phyloP scores from a whole-genome alignment of 2,329 filamentous ascomycete species.

The Neonectria coccinea region DNA sequence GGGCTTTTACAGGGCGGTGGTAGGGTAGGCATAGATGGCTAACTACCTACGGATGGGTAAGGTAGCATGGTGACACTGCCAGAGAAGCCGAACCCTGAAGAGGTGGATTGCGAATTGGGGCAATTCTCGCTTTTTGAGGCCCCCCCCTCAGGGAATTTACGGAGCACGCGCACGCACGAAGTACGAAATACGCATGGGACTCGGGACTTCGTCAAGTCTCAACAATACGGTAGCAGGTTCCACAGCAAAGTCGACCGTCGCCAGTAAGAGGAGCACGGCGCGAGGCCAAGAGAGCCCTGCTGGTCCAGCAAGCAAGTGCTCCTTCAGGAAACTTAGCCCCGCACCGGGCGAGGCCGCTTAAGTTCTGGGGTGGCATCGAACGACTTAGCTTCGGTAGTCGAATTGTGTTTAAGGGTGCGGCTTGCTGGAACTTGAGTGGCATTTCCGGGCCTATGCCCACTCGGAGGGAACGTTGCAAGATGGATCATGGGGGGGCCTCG shows the following conservation, averaged over 20 bases:
- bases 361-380: slow-evolving; percentile 16
- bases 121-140: slow-evolving; percentile 18
- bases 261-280: slow-evolving; percentile 10
- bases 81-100: slow-evolving; percentile 5
- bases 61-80: slow-evolving; percentile 22
- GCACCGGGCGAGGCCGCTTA: slow-evolving; percentile 11
- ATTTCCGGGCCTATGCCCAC: slow-evolving; percentile 26
- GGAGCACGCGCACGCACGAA: slow-evolving; percentile 1
- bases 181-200: neutral
- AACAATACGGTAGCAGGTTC: slow-evolving; percentile 18
- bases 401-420: slow-evolving; percentile 15
- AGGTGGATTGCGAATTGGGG: slow-evolving; percentile 6
- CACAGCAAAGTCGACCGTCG: slow-evolving; percentile 11
- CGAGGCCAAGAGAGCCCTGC: slow-evolving; percentile 1
- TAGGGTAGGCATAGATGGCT: slow-evolving; percentile 5
- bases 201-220: slow-evolving; percentile 13
- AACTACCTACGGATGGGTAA: slow-evolving; percentile 14
- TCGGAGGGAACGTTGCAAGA: slow-evolving; percentile 8
- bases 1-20: slow-evolving; percentile 4
- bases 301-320: slow-evolving; percentile 26
- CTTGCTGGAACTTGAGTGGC: slow-evolving; percentile 23
- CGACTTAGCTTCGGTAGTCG: slow-evolving; percentile 14
- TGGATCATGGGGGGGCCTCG: neutral
- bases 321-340: slow-evolving; percentile 25
- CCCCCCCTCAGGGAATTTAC: neutral